A percentile compares a stretch with the other conserved stretches of the same genome.
Conservation (phyloP, 1,284 basidiomycete species). For the Anthracocystis setariae region DNA sequence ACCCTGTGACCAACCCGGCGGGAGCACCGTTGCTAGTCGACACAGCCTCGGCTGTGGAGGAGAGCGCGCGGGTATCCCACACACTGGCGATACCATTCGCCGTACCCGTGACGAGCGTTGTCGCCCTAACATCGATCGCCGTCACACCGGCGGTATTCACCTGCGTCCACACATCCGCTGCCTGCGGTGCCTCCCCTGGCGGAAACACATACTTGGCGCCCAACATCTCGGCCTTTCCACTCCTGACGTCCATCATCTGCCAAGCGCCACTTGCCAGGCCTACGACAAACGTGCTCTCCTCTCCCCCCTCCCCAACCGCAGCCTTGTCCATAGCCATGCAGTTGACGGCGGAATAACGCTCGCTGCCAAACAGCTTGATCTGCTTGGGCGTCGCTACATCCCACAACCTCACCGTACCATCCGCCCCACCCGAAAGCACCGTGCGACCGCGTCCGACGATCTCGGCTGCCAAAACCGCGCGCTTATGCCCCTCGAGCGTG, state of each 20-base stretch:
- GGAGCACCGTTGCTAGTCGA: background rate
- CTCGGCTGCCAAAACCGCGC: slow-evolving; percentile 72
- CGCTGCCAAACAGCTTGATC: slow-evolving; percentile 64
- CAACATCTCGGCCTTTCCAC: slow-evolving; percentile 70
- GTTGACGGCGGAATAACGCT: slow-evolving; percentile 70
- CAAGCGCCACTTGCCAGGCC: slow-evolving; percentile 74
- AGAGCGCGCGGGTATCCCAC: slow-evolving; percentile 72
- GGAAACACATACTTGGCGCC: slow-evolving; percentile 67
- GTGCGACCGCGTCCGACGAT: slow-evolving; percentile 77
- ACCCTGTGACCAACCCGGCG: slow-evolving; percentile 23
- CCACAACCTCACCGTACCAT: slow-evolving; percentile 80
- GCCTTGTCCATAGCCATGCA: slow-evolving; percentile 68
- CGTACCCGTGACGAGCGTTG: slow-evolving; percentile 76
- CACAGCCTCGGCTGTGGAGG: slow-evolving; percentile 2
- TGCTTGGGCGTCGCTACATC: slow-evolving; percentile 74
- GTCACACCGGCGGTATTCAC: slow-evolving; percentile 68
- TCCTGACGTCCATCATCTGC: slow-evolving; percentile 73
- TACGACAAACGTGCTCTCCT: slow-evolving; percentile 64
- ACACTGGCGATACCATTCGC: slow-evolving; percentile 74
- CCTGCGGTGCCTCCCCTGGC: slow-evolving; percentile 44
- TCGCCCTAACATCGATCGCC: slow-evolving; percentile 36
- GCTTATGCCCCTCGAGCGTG: slow-evolving; percentile 76
- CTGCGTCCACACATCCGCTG: slow-evolving; percentile 73
- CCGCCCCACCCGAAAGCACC: slow-evolving; percentile 74
- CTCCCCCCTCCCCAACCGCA: slow-evolving; percentile 15